Base-by-base conservation (phyloP, 352 stramenopile genomes). In the Phytophthora megakarya region DNA sequence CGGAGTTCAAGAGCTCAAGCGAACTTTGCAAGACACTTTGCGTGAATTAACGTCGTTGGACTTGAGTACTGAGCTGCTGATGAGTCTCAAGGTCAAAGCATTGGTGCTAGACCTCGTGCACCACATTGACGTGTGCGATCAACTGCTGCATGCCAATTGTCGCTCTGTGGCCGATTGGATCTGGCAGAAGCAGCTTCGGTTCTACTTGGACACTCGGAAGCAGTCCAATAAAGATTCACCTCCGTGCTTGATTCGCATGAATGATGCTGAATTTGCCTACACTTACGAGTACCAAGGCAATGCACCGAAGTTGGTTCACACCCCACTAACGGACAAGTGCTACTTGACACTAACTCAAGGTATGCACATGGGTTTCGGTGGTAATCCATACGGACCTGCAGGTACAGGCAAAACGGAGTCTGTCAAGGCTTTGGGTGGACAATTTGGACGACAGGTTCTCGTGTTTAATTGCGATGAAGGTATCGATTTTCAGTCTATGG, bases 251-350 rank as follows among this genome's bases (percentile, higher is more conserved):
- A 81, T 93, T 37, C 67, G 68, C 3, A 96, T 96, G 80, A 84
- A 88, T 60, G 80, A 96, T 47, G 89, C 89, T 0, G 62, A 75
- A 43, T 97, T 98, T 47, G 76, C 86, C 35, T 98, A 98, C 67
- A 97, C 90, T 37, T 98, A 98, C 65, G 95, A 98, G 62, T 98
- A 98, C 72, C 95, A 98, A 52, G 95, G 95, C 18, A 98, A 98
- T 53, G 85, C 89, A 5, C 70, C 79, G 0, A 98, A 98, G 65
- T 77, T 98, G 21, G 95, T 98, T 2, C 90, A 98, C 66, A 98
- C 95, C 13, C 92, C 95, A 3, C 67, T 98, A 9, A 98, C 95
- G 0, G 95, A 98, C 75, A 96, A 96, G 56, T 98, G 94, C 63
- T 98, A 98, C 50, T 57, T 98, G 12, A 98, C 94, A 3, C 79